A percentile compares a stretch with the other conserved stretches of the same genome.
Evolutionary conservation across 345 rosid species (phyloP).

Genomic region (Ceriops decandra): DNA sequence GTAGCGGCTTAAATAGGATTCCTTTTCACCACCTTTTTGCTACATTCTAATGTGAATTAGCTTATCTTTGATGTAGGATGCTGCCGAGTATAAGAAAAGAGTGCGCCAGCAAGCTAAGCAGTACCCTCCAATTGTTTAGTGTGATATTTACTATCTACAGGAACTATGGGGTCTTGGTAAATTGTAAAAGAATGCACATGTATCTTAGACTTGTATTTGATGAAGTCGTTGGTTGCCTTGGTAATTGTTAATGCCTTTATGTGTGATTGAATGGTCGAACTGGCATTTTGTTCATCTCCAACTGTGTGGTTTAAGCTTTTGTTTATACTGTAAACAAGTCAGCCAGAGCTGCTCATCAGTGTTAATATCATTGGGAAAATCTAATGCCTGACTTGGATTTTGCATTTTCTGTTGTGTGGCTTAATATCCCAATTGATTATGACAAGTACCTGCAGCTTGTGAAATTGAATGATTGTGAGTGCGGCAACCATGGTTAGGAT

Average conservation of each 20-base stretch:
- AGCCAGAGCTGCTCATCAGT: conserved; percentile 15
- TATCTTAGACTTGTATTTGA: conserved; percentile 24
- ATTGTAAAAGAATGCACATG: conserved; percentile 16
- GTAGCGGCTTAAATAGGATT: neutral
- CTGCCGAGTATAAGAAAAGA: conserved; percentile 76
- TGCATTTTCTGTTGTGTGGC: neutral
- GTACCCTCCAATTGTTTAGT: conserved; percentile 62
- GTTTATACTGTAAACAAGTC: conserved; percentile 15
- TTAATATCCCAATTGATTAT: neutral
- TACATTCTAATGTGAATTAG: neutral
- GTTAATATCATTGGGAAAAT: conserved; percentile 12
- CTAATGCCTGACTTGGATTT: neutral
- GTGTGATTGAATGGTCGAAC: conserved; percentile 21
- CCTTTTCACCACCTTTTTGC: neutral
- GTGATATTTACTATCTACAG: neutral
- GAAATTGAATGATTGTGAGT: no score
- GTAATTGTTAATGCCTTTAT: conserved; percentile 20
- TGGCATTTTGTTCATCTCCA: neutral
- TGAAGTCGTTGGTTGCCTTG: conserved; percentile 18
- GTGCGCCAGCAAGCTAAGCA: conserved; percentile 85
- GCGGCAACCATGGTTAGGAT: no score
- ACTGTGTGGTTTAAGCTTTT: conserved; percentile 4
- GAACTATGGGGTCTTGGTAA: conserved; percentile 19
- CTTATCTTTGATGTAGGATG: conserved; percentile 48
- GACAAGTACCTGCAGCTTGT: neutral